Evolutionary conservation across 2,329 filamentous ascomycete species (phyloP).

Genomic region (Davidsoniella neocaledoniae): DNA sequence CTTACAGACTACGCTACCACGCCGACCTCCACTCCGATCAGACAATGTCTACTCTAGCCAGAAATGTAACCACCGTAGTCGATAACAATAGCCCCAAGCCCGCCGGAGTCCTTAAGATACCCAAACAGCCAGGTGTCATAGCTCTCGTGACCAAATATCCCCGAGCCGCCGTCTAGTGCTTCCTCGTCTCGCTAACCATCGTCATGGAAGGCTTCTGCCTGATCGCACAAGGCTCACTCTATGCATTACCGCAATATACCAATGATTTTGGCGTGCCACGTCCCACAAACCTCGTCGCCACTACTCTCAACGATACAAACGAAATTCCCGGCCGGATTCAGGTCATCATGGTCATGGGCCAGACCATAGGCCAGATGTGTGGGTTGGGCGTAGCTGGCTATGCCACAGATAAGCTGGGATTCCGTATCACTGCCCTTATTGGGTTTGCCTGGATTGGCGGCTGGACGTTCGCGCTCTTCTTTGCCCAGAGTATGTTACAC

Average conservation of each 20-base stretch:
- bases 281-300: neutral
- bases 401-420: conserved; percentile 24
- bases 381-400: conserved; percentile 27
- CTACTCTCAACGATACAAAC: conserved; percentile 14
- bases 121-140: neutral
- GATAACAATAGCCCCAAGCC: no score
- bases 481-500: conserved; percentile 21
- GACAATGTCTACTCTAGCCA: no score
- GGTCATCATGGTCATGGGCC: conserved; percentile 26
- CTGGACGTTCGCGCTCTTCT: conserved; percentile 28
- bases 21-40: no score
- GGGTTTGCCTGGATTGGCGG: conserved; percentile 20
- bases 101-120: neutral
- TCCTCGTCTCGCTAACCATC: conserved; percentile 13
- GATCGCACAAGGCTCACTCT: conserved; percentile 13
- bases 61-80: no score
- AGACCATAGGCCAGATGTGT: conserved; percentile 28
- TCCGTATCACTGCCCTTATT: conserved; percentile 25
- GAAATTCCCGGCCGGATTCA: conserved; percentile 30
- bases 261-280: conserved; percentile 18
- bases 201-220: conserved; percentile 13
- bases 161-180: conserved; percentile 10
- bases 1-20: no score
- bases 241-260: conserved; percentile 18
- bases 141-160: conserved; percentile 8